Base-by-base conservation (phyloP, 208 protist genomes). In the Trypanosoma melophagium region DNA sequence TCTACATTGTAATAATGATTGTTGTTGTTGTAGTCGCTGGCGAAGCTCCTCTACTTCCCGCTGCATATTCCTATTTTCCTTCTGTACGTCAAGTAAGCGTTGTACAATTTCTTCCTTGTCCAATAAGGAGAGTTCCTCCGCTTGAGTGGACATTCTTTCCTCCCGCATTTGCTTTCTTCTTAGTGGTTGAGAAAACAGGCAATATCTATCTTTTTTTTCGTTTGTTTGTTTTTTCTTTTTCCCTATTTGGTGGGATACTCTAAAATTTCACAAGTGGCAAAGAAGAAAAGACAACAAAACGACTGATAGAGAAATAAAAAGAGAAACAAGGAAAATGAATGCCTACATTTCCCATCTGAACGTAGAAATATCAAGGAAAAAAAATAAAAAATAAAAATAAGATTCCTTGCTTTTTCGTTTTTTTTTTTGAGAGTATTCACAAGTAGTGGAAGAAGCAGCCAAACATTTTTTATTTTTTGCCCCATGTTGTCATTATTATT, bases 101-200 rank as follows among this genome's bases (percentile, higher is more conserved):
- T 74, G 63, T 31, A 92, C 77, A 56, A 95, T 86, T 47, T 81
- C 89, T 35, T 92, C 83, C 40, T 74, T 69, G 17, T 50, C 66
- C 50, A 86, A 71, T 16, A 67, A 25, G 38, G 66, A 57, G 3
- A 91, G 51, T 17, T 83, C 76, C 38, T 67, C 77, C 0, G 60
- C 45, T 25, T 10, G 21, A 14, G 0, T 40, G 5, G 19, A 44
- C 42, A 25, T 59, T 45, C 28, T 16, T n/a, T 66, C 45, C 35
- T 38, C n/a, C 60, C 14, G 2, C 51, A 17, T 50, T 25, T 41
- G 10, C 0, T 21, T 28, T 38, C 14, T 50, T n/a, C 16, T 49
- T 16, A 51, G 38, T 7, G 2, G 3, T 19, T 14, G 49, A 25
- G 12, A 24, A n/a, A 17, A 13, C 42, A 38, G 14, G 17, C 45